Evolutionary conservation across 1,284 basidiomycete genomes (phyloP), one percentile per base, ranked within the genome.

Genomic region (Vanrija pseudolonga): DNA sequence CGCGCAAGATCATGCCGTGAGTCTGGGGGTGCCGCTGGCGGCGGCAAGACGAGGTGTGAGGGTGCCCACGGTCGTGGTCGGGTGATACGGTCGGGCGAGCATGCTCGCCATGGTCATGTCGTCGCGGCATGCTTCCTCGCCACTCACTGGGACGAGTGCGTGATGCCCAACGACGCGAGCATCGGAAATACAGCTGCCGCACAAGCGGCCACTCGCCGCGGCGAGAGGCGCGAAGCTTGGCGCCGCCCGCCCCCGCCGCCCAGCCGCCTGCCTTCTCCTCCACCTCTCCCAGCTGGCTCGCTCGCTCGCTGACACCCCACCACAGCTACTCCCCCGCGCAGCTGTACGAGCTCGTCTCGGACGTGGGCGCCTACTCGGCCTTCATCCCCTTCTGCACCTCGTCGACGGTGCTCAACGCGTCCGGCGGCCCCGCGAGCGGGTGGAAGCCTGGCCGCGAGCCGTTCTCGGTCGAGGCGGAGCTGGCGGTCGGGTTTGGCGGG

Each of bases 371-470:
- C 5, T 98, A 98, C 75, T 81, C 85, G 12, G 78, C 79, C 47
- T 98, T 97, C 69, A 80, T 98, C 45, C 95, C 95, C 0, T 97
- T 91, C 74, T 97, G 94, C 77, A 84, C 83, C 17, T 77, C 79
- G 26, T 90, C 92, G 2, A 84, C 83, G 22, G 83, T 96, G 42
- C 77, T 93, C 39, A 72, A 73, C 36, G 71, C 38, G 38, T 36
- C 50, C 9, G 57, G 57, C 14, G 45, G 43, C 42, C 47, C 61
- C 44, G 58, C 43, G 26, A 17, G 40, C 14, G 47, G 60, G 15
- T 73, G 67, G 70, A 61, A 56, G 45, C 67, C 66, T 45, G 65
- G 73, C 45, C 74, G 78, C 50, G 69, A 78, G 59, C 72, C 68
- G 19, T 81, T 79, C 52, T 67, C 81, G 42, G 84, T 93, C 78